These are phyloP conservation scores for Colletotrichum sp. DNA, from an alignment of 2,329 filamentous ascomycete genomes.

Conservation along the genomic window DNA sequence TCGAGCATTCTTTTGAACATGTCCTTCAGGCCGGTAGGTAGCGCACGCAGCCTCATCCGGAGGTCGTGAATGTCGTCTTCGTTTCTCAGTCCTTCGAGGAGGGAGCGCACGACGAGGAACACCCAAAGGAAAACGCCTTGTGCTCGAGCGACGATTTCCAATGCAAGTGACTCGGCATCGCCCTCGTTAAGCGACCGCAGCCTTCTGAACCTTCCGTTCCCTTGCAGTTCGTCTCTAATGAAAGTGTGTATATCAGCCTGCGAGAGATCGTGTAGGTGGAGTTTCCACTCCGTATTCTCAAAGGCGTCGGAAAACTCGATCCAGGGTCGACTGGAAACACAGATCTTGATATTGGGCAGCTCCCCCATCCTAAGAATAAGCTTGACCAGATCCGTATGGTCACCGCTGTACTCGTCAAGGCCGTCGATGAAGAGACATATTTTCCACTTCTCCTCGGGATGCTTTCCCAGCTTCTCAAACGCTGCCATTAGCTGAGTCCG, in stretches of 20 bases:
- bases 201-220: no score
- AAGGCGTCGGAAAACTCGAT: neutral
- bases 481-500: no score
- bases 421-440: constrained; percentile 15
- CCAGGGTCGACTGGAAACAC: neutral
- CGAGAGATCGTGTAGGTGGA: neutral
- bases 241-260: neutral
- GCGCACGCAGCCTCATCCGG: neutral
- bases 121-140: neutral
- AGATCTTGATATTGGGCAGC: neutral
- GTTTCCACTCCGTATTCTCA: neutral
- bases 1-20: neutral
- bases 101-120: neutral
- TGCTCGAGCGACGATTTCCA: neutral
- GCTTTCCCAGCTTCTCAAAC: no score
- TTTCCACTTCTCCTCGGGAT: neutral
- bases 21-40: neutral
- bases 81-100: neutral
- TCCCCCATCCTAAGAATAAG: no score
- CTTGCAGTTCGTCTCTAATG: neutral
- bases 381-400: neutral
- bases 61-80: neutral
- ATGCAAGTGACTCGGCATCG: neutral
- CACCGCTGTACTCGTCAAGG: neutral
- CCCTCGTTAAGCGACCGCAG: no score